Evolutionary conservation across 1,139 yeast species (phyloP), one percentile per base, ranked within the genome.

Genomic region (Suhomyces kunorum): DNA sequence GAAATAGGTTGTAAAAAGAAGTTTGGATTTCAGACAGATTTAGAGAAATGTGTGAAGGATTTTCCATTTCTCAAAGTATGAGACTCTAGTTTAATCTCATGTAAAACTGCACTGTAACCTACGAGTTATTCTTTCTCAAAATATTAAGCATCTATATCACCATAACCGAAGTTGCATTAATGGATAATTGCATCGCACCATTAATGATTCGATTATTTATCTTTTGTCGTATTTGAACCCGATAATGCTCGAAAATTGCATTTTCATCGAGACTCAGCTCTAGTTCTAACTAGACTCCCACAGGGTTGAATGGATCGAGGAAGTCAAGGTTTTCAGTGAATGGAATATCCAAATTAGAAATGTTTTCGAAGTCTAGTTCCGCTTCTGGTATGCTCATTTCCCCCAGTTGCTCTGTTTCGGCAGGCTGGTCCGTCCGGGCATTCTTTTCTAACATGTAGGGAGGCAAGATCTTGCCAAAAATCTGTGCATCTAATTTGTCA

Each of bases 391-490:
- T 27, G 29, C 16, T 27, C 15, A 6, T 11, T 6, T 27, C 19
- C 3, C 19, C n/a, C n/a, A n/a, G 12, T 15, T 15, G 15, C 6
- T 13, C 20, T 15, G 28, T 15, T 26, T 36, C 6, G 6, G 29
- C n/a, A 9, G 24, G 24, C 11, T 20, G 24, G 8, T 20, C 24
- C 11, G 24, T 20, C n/a, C 24, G 34, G 8, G 40, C 41, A 23
- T 61, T 67, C 39, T 62, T 61, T 43, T 73, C 74, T 44, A 79
- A 61, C 94, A 86, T 86, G 54, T 86, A 87, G 1, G 95, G 94
- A 4, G 96, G 96, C 39, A 87, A 59, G 51, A 84, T 82, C 37
- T 86, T 69, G 1, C 96, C 96, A 66, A 88, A 87, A 11, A 88
- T 74, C 56, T 87, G 92, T 45, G 87, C 78, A 59, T 88, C 96